These are phyloP conservation scores for Stachybotrys chartarum DNA, from an alignment of 2,329 filamentous ascomycete species.

Conservation along the genomic window DNA sequence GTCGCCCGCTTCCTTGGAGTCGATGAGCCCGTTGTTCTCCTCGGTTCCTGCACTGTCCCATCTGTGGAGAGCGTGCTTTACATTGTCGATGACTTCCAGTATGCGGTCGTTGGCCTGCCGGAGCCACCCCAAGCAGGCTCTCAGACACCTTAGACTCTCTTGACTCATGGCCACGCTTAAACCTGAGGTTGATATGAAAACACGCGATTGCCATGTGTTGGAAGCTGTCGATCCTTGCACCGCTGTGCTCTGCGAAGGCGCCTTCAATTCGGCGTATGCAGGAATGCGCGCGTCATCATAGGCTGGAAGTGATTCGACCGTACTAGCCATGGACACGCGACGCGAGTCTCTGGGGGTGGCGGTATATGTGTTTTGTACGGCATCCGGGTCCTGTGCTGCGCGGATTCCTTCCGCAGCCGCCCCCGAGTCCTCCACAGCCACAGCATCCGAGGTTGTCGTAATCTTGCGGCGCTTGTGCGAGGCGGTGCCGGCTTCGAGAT, in stretches of 20 bases:
- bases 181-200: slow-evolving; percentile 86
- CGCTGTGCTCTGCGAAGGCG: slow-evolving; percentile 16
- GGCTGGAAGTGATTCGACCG: slow-evolving; percentile 65
- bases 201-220: slow-evolving; percentile 65
- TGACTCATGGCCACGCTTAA: slow-evolving; percentile 88
- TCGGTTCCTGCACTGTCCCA: slow-evolving; percentile 55
- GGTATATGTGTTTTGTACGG: slow-evolving; percentile 7
- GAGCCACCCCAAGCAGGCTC: slow-evolving; percentile 76
- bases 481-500: slow-evolving; percentile 37
- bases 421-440: background rate
- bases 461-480: slow-evolving; percentile 55
- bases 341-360: slow-evolving; percentile 30
- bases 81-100: slow-evolving; percentile 62
- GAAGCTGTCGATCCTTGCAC: slow-evolving; percentile 12
- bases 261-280: slow-evolving; percentile 51
- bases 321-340: slow-evolving; percentile 58
- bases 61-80: slow-evolving; percentile 72
- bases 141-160: slow-evolving; percentile 75
- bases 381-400: slow-evolving; percentile 10
- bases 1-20: slow-evolving; percentile 2
- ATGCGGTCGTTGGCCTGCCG: slow-evolving; percentile 78
- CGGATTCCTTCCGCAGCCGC: background rate
- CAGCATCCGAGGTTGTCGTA: slow-evolving; percentile 28
- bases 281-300: slow-evolving; percentile 76
- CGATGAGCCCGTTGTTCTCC: slow-evolving; percentile 3